Evolutionary conservation across 352 stramenopile species (phyloP), one percentile per base, ranked within the genome.

Genomic region (Peronospora tabacina): DNA sequence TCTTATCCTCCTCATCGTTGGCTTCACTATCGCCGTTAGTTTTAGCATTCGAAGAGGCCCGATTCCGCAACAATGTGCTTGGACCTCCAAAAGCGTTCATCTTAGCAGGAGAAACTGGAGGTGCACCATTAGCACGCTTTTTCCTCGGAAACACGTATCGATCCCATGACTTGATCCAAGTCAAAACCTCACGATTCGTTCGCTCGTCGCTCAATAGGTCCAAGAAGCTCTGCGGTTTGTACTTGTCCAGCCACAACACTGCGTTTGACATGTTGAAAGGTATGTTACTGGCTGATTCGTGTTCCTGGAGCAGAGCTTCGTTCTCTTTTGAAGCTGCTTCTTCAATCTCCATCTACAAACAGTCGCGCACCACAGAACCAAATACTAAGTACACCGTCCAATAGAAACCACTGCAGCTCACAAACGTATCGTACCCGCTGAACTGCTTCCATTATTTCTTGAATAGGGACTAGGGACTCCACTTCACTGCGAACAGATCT

Each of bases 201-300:
- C 85, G 73, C 63, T 99, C 95, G 58, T 98, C 90, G 19, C 88
- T 97, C 11, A 99, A 66, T 26, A 99, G 63, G 63, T 99, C 84
- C 11, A 94, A 72, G 52, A 98, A 98, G 34, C 73, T 76, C 29
- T 83, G 67, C 1, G 96, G 96, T 13, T 90, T 88, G 79, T 99
- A 98, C 60, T 98, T 98, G 61, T 98, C 94, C 9, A 98, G 78
- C 96, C 95, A 99, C 17, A 98, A 66, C 34, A 72, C 65, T 12
- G 68, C 57, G 16, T 68, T 65, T 10, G 35, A 28, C 19, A 17
- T 28, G 12, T 30, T 24, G 3, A 46, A 33, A 13, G 13, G 7
- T 30, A 58, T 5, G 0, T 52, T 8, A 7, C 47, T 40, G 2
- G 19, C 30, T 20, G 34, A 11, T 38, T 32, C 36, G 37, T 53